Evolutionary conservation across 139 green algal genomes (phyloP).

Genomic region (Chlamydomonas applanata): DNA sequence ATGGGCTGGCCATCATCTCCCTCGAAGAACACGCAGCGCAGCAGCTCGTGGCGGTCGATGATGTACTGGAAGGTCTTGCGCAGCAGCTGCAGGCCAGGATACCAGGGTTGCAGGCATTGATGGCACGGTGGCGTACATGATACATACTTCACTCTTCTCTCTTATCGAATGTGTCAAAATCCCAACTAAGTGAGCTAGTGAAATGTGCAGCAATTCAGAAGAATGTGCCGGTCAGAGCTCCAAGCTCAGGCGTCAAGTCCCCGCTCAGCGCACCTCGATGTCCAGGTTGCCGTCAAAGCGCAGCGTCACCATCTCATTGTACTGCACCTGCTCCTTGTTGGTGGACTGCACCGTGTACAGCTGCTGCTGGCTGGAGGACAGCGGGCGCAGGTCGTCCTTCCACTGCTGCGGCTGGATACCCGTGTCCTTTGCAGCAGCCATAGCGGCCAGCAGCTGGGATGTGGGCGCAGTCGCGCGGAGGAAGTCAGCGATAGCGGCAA

Average conservation of each 20-base stretch:
- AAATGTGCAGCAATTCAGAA: too few relatives aligned
- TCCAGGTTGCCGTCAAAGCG: background rate
- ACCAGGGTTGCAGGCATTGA: too few relatives aligned
- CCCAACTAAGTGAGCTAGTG: too few relatives aligned
- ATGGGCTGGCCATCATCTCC: too few relatives aligned
- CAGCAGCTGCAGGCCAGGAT: background rate
- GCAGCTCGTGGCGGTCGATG: too few relatives aligned
- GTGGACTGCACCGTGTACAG: background rate
- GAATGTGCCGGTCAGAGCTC: too few relatives aligned
- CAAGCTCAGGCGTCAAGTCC: too few relatives aligned
- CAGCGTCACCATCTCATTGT: slow-evolving; percentile 5
- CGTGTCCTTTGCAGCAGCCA: background rate
- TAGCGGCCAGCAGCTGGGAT: background rate
- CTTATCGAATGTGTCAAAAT: too few relatives aligned
- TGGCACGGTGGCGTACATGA: too few relatives aligned
- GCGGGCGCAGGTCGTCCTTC: background rate
- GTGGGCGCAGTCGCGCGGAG: slow-evolving; percentile 1
- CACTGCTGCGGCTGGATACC: background rate
- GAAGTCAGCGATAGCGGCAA: background rate
- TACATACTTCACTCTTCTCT: too few relatives aligned
- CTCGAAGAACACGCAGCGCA: too few relatives aligned
- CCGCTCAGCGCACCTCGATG: background rate
- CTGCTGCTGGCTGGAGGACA: slow-evolving; percentile 1
- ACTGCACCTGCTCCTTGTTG: background rate
- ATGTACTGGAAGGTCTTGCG: too few relatives aligned